phyloP scores from a whole-genome alignment of 768 basidiomycete genomes.

The Boletellus ananas region DNA sequence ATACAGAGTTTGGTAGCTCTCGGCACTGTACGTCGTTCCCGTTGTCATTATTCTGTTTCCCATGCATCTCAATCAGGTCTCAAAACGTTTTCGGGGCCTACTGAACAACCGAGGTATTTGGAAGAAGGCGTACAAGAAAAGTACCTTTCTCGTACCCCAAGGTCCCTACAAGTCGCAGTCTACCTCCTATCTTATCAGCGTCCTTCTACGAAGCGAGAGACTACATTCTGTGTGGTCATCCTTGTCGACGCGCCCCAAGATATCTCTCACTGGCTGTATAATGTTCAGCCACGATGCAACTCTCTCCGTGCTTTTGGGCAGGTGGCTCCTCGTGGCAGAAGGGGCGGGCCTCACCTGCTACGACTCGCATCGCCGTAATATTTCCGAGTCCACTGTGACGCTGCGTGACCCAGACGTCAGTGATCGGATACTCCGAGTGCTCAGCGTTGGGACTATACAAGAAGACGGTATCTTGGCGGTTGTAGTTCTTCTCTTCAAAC shows the following conservation, averaged over 20 bases:
- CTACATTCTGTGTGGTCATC: constrained; percentile 5
- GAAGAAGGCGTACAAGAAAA: not conserved
- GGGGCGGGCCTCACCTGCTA: constrained; percentile 8
- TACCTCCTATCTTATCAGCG: constrained; percentile 1
- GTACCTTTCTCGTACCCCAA: not conserved
- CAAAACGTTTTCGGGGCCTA: constrained; percentile 1
- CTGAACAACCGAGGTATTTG: constrained; percentile 6
- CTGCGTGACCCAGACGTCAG: not conserved
- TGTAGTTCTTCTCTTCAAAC: constrained; percentile 4
- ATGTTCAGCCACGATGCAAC: not conserved
- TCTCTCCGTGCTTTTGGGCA: constrained; percentile 5
- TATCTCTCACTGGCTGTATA: not conserved
- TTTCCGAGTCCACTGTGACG: not conserved
- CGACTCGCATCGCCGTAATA: constrained; percentile 1
- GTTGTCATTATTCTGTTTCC: not conserved
- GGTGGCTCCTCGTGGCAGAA: constrained; percentile 10
- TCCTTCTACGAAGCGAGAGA: constrained; percentile 4
- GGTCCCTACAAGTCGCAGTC: constrained; percentile 15
- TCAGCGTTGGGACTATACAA: not conserved
- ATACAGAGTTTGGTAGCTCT: constrained; percentile 3
- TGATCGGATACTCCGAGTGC: not conserved
- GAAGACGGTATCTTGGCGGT: constrained; percentile 5
- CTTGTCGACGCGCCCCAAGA: not conserved
- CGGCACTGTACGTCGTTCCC: not conserved
- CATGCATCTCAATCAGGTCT: not conserved